phyloP scores from a whole-genome alignment of 2,329 filamentous ascomycete genomes.

The Trichophyton equinum region DNA sequence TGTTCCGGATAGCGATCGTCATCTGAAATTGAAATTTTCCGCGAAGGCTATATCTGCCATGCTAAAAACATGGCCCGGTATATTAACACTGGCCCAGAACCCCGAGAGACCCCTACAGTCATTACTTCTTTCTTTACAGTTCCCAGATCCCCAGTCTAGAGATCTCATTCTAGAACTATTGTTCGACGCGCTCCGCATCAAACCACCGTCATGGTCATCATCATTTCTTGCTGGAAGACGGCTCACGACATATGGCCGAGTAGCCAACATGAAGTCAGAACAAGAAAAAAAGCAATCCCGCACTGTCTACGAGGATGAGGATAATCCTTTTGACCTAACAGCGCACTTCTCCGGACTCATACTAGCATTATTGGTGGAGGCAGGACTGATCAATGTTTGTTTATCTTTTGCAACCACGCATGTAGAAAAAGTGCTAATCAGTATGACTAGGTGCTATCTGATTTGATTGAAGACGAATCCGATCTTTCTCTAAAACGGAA shows the following conservation, averaged over 20 bases:
- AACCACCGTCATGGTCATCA: constrained; percentile 85
- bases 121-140: constrained; percentile 54
- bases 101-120: constrained; percentile 75
- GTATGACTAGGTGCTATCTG: constrained; percentile 32
- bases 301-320: constrained; percentile 53
- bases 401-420: neutral
- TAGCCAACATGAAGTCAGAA: constrained; percentile 58
- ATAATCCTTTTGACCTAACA: constrained; percentile 56
- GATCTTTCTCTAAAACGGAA: constrained; percentile 60
- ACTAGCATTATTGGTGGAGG: constrained; percentile 70
- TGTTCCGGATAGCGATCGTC: constrained; percentile 41
- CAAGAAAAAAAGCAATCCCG: constrained; percentile 40
- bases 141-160: constrained; percentile 43
- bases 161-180: constrained; percentile 81
- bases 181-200: constrained; percentile 75
- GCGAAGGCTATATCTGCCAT: constrained; percentile 85
- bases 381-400: constrained; percentile 52
- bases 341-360: constrained; percentile 89
- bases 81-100: constrained; percentile 80
- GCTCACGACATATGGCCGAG: constrained; percentile 90
- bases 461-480: constrained; percentile 38
- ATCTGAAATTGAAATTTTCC: constrained; percentile 66
- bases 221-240: constrained; percentile 87
- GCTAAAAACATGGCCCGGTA: constrained; percentile 83
- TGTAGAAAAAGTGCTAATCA: constrained; percentile 14